Conservation (phyloP, 805 yeast genomes). For the Tetrapisispora namnaoensis region DNA sequence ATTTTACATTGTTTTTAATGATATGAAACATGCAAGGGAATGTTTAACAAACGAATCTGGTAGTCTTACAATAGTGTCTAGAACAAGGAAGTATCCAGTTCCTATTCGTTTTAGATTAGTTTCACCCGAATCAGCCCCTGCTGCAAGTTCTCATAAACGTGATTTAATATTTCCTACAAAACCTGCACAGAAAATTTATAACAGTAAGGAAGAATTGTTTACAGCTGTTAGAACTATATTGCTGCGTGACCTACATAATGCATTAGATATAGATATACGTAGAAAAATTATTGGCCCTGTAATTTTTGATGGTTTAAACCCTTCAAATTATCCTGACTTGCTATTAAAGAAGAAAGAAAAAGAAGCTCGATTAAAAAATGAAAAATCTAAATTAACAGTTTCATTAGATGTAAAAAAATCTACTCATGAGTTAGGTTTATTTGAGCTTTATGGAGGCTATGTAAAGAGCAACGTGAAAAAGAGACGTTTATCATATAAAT, state of each 20-base stretch:
- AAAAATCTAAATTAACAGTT: constrained; percentile 6
- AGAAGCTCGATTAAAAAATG: constrained; percentile 18
- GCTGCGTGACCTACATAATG: constrained; percentile 52
- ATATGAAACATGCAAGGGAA: constrained; percentile 18
- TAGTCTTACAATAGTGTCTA: constrained; percentile 15
- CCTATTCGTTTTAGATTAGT: constrained; percentile 19
- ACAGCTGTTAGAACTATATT: constrained; percentile 52
- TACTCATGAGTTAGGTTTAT: constrained; percentile 28
- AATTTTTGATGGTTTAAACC: constrained; percentile 50
- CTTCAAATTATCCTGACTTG: constrained; percentile 46
- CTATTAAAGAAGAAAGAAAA: constrained; percentile 28
- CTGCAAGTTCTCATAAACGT: neutral
- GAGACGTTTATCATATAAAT: constrained; percentile 10
- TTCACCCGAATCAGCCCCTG: constrained; percentile 2
- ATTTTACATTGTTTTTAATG: constrained; percentile 60
- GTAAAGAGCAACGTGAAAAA: constrained; percentile 4
- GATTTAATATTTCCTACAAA: constrained; percentile 2
- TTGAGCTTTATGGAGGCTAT: constrained; percentile 25
- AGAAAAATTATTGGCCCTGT: constrained; percentile 65
- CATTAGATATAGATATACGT: constrained; percentile 59
- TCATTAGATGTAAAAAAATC: constrained; percentile 17
- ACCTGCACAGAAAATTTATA: constrained; percentile 9
- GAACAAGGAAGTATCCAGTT: constrained; percentile 17
- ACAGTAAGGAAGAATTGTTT: constrained; percentile 31
- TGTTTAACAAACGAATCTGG: constrained; percentile 21